Conservation (phyloP, 768 basidiomycete genomes). For the Collybia sordida region DNA sequence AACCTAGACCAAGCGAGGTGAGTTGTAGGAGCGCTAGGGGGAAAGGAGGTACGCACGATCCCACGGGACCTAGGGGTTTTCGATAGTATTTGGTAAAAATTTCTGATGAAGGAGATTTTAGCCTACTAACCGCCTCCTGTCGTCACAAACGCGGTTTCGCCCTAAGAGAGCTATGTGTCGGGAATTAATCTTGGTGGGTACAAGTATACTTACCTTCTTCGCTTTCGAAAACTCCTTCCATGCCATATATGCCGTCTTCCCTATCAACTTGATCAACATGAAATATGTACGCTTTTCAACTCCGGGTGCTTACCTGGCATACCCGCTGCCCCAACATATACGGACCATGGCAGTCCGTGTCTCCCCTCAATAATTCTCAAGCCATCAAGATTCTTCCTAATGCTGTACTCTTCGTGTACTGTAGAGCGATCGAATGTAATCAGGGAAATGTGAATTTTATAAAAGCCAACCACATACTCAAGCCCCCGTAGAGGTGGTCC, state of each 20-base stretch:
- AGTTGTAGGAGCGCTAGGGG: background rate
- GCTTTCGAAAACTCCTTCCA: slow-evolving; percentile 41
- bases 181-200: background rate
- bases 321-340: slow-evolving; percentile 49
- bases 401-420: slow-evolving; percentile 42
- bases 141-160: slow-evolving; percentile 40
- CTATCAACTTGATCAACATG: slow-evolving; percentile 10
- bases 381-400: slow-evolving; percentile 20
- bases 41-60: slow-evolving; percentile 41
- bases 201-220: slow-evolving; percentile 26
- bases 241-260: slow-evolving; percentile 36
- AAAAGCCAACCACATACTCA: slow-evolving; percentile 19
- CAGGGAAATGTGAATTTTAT: background rate
- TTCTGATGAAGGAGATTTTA: background rate
- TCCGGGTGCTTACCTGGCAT: slow-evolving; percentile 44
- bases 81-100: background rate
- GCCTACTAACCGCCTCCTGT: slow-evolving; percentile 32
- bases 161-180: slow-evolving; percentile 19
- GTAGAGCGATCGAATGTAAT: background rate
- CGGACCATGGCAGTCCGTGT: slow-evolving; percentile 45
- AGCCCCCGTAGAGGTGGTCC: slow-evolving; percentile 37
- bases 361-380: slow-evolving; percentile 36
- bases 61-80: slow-evolving; percentile 43
- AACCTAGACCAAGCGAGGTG: background rate
- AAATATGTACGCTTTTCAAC: background rate